Conservation (phyloP, 306 rosid species). For the Cercis canadensis region DNA sequence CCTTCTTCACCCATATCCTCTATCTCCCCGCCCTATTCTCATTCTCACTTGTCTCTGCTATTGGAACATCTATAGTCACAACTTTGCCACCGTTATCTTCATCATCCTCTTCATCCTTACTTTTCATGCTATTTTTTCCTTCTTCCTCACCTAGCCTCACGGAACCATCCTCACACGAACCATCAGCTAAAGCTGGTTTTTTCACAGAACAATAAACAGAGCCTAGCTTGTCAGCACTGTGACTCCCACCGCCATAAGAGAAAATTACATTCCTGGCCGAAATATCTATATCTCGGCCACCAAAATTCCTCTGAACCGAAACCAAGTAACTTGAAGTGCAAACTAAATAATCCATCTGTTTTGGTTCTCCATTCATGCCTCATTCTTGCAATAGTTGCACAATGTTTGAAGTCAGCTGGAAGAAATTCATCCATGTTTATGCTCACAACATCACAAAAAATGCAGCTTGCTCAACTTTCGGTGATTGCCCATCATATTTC, state of each 20-base stretch:
- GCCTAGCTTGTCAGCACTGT: too few relatives aligned
- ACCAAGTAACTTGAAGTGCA: conserved; percentile 59
- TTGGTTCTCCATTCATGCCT: conserved; percentile 77
- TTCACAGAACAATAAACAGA: too few relatives aligned
- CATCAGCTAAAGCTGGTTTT: conserved; percentile 9
- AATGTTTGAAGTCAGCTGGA: conserved; percentile 78
- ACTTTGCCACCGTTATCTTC: too few relatives aligned
- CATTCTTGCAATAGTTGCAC: conserved; percentile 76
- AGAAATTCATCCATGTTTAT: conserved; percentile 86
- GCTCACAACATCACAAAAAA: conserved; percentile 82
- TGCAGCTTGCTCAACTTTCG: conserved; percentile 81
- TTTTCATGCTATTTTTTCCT: too few relatives aligned
- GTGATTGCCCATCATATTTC: conserved; percentile 69
- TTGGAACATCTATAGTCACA: too few relatives aligned
- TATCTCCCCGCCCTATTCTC: too few relatives aligned
- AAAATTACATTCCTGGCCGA: conserved; percentile 14
- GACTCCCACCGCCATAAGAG: conserved; percentile 27
- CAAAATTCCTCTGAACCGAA: conserved; percentile 34
- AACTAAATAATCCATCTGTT: conserved; percentile 63
- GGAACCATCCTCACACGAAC: too few relatives aligned
- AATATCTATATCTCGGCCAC: conserved; percentile 25
- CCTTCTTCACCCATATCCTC: conserved; percentile 47
- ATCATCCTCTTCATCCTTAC: too few relatives aligned
- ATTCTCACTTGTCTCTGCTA: too few relatives aligned
- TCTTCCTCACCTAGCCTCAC: too few relatives aligned